Base-by-base conservation (phyloP, 495 filamentous ascomycete species). In the Trichoderma erinaceum region DNA sequence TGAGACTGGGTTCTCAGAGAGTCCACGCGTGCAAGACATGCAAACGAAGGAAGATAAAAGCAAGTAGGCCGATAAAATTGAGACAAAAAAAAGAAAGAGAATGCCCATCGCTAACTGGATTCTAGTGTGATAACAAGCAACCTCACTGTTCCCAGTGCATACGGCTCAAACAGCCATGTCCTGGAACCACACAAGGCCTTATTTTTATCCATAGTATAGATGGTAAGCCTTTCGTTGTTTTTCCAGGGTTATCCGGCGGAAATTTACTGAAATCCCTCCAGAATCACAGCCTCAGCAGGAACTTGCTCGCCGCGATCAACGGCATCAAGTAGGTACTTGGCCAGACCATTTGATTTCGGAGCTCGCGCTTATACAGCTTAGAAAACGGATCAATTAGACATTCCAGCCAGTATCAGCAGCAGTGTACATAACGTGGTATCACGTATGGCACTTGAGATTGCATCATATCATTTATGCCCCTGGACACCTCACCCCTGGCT, bases 51-150 rank as follows among this genome's bases (percentile, higher is more conserved):
- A 61, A 61, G 29, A 61, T 61, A 27, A 61, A 61, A 18, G 56
- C 16, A 61, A 61, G 56, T 1, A 32, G 16, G n/a, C 3, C 27
- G n/a, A 1, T 6, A 4, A 7, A 58, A 21, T 15, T 61, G 12
- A 61, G 16, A 4, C 10, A 27, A 13, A 32, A 32, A 4, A 7
- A 32, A 2, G 29, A 23, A 35, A 4, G 25, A 29, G 25, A 61
- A 6, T 29, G 25, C 7, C 7, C 5, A 52, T 32, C 2, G 25
- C 6, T 32, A 32, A 61, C 16, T 10, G 27, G 27, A 18, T 4
- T 32, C 25, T 18, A 61, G 56, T 61, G 56, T 61, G 56, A 61
- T 25, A 61, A 61, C 11, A 61, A 61, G 11, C 56, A 29, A 32
- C 56, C 56, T 15, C 25, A 61, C 23, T 61, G 56, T 25, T 21